A percentile compares a stretch with the other conserved stretches of the same genome.
Evolutionary conservation across 1,139 yeast genomes (phyloP).

Genomic region (Debaryomyces udenii): DNA sequence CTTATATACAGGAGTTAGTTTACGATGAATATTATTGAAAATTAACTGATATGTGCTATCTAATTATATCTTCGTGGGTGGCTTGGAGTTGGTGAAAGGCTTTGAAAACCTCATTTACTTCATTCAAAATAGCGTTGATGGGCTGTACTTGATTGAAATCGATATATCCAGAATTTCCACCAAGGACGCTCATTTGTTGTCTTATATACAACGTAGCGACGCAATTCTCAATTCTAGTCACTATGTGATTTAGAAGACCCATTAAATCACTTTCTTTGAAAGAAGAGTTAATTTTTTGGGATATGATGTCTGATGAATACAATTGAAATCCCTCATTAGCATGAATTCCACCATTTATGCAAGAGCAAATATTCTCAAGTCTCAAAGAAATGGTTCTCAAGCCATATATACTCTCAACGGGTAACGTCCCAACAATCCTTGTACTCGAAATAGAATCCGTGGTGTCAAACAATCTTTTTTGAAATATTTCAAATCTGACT

Average conservation of each 20-base stretch:
- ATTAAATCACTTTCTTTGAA: slow-evolving; percentile 43
- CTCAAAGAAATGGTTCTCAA: slow-evolving; percentile 52
- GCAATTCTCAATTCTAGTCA: slow-evolving; percentile 65
- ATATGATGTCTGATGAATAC: slow-evolving; percentile 29
- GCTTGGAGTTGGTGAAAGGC: slow-evolving; percentile 14
- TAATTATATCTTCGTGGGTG: slow-evolving; percentile 1
- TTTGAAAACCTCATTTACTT: slow-evolving; percentile 22
- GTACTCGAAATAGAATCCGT: slow-evolving; percentile 22
- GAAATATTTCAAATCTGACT: slow-evolving; percentile 55
- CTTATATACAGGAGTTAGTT: no score
- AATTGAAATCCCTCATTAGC: slow-evolving; percentile 33
- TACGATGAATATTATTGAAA: neutral
- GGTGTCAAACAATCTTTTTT: slow-evolving; percentile 29
- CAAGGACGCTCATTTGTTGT: slow-evolving; percentile 31
- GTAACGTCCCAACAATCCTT: slow-evolving; percentile 42
- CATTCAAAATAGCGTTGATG: slow-evolving; percentile 31
- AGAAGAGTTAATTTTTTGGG: slow-evolving; percentile 24
- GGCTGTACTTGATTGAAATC: slow-evolving; percentile 26
- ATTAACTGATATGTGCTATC: slow-evolving; percentile 1
- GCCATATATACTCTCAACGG: slow-evolving; percentile 48
- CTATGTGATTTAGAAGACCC: slow-evolving; percentile 60
- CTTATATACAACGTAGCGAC: slow-evolving; percentile 39
- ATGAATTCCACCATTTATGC: slow-evolving; percentile 31
- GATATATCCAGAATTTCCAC: slow-evolving; percentile 29
- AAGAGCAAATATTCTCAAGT: slow-evolving; percentile 52